phyloP scores from a whole-genome alignment of 805 yeast species.

The Candida piceae region DNA sequence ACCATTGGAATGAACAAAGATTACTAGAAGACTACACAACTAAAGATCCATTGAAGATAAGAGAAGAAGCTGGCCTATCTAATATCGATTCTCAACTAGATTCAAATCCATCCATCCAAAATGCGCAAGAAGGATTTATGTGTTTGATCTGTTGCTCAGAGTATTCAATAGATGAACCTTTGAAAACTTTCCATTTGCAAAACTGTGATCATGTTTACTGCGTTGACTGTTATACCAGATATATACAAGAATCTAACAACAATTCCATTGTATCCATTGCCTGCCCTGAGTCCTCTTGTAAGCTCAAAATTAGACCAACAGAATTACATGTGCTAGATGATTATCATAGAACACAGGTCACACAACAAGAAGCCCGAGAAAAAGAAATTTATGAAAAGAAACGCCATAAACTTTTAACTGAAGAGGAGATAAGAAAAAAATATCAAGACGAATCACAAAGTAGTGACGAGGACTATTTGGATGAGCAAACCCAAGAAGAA shows the following conservation, averaged over 20 bases:
- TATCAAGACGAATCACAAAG: constrained; percentile 13
- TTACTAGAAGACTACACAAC: constrained; percentile 50
- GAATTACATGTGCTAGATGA: constrained; percentile 33
- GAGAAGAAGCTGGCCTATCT: constrained; percentile 27
- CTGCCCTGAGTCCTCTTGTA: constrained; percentile 64
- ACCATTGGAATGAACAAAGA: constrained; percentile 55
- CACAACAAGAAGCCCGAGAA: constrained; percentile 8
- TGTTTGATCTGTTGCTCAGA: constrained; percentile 77
- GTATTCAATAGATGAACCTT: constrained; percentile 26
- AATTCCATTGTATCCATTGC: constrained; percentile 42
- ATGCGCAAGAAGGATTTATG: constrained; percentile 28
- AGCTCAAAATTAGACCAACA: constrained; percentile 35
- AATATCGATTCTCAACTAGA: constrained; percentile 29
- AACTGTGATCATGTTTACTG: constrained; percentile 75
- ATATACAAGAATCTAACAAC: constrained; percentile 42
- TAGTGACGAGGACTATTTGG: constrained; percentile 9
- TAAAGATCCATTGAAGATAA: constrained; percentile 27
- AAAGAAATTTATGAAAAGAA: constrained; percentile 4
- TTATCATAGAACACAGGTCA: constrained; percentile 6
- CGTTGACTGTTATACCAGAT: constrained; percentile 57
- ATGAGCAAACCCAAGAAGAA: constrained; percentile 3
- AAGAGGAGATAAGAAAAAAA: constrained; percentile 17
- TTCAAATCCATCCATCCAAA: constrained; percentile 2
- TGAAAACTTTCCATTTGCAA: constrained; percentile 39
- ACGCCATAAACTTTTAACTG: constrained; percentile 11